Evolutionary conservation across 2,329 filamentous ascomycete genomes (phyloP), one percentile per base, ranked within the genome.

Genomic region (Periglandula ipomoeae): DNA sequence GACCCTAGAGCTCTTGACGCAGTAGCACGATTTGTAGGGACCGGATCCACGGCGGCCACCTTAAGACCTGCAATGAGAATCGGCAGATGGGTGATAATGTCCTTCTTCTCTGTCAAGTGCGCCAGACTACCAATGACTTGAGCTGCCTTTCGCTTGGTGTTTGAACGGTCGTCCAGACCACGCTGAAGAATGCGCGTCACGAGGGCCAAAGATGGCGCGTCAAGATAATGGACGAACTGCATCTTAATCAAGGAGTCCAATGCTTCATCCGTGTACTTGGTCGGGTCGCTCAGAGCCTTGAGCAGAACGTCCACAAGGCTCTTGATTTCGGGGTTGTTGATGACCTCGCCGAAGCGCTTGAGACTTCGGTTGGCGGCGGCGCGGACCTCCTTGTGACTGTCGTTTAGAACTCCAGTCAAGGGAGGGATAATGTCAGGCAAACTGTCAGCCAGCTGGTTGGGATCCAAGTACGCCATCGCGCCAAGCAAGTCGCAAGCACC

Each of bases 121-220:
- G 93, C 93, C 62, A 98, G 75, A 72, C 90, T 97, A 59, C 93
- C 93, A 67, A 98, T 98, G 56, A 98, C 95, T 63, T 98, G 93
- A 2, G 93, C 84, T 47, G 94, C 87, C 69, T 98, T 98, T 58
- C 90, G 82, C 70, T 98, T 98, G 9, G 93, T 98, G 54, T 85
- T 87, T 50, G 94, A 98, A 44, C 94, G 79, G 63, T 96, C 93
- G 48, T 82, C 82, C 37, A 98, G 72, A 51, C 93, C 93, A 63
- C 94, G 87, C 68, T 98, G 90, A 32, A 98, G 74, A 58, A 98
- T 97, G 54, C 93, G 88, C 42, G 93, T 94, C 54, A 98, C 89
- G 47, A 98, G 78, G 19, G 93, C 93, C 58, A 98, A 75, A 2
- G 94, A 98, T 5, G 93, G 93, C 1, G 94, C 88, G 66, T 98